Conservation (phyloP, 2,329 filamentous ascomycete genomes). For the Aspergillus cejpii region DNA sequence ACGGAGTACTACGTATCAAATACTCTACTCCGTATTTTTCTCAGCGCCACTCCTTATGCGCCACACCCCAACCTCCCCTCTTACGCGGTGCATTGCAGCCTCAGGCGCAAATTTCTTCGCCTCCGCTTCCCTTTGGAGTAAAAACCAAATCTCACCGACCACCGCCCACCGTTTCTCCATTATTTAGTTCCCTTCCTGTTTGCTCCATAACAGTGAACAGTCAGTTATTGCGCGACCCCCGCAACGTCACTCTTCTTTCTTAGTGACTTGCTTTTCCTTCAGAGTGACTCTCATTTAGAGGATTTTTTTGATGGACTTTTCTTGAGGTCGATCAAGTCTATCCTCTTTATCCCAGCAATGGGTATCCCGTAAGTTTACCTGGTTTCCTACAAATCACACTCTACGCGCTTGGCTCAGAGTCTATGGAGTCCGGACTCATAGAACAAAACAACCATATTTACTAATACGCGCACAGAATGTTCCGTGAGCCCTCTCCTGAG, state of each 20-base stretch:
- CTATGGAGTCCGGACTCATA: constrained; percentile 8
- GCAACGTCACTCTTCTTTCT: constrained; percentile 15
- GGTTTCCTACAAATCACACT: constrained; percentile 5
- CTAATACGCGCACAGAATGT: constrained; percentile 43
- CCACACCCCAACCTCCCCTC: constrained; percentile 12
- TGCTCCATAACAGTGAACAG: background rate
- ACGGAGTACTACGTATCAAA: too few species aligned
- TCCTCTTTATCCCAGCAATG: constrained; percentile 24
- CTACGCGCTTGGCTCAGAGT: constrained; percentile 14
- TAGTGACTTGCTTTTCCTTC: constrained; percentile 7
- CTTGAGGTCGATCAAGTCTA: constrained; percentile 5
- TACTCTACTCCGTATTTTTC: background rate
- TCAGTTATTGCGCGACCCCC: constrained; percentile 15
- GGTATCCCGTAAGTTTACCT: constrained; percentile 39
- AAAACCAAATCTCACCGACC: constrained; percentile 22
- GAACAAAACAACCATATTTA: constrained; percentile 11
- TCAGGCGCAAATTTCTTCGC: constrained; percentile 17
- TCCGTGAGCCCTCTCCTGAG: constrained; percentile 47
- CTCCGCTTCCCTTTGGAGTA: constrained; percentile 19
- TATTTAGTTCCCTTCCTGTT: constrained; percentile 5
- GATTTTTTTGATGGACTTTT: background rate
- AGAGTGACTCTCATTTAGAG: constrained; percentile 4
- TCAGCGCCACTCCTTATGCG: constrained; percentile 5
- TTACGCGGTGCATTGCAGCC: constrained; percentile 9
- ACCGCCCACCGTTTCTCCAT: constrained; percentile 25